phyloP scores from a whole-genome alignment of 1,284 basidiomycete genomes.

The Rhodotorula glutinis region DNA sequence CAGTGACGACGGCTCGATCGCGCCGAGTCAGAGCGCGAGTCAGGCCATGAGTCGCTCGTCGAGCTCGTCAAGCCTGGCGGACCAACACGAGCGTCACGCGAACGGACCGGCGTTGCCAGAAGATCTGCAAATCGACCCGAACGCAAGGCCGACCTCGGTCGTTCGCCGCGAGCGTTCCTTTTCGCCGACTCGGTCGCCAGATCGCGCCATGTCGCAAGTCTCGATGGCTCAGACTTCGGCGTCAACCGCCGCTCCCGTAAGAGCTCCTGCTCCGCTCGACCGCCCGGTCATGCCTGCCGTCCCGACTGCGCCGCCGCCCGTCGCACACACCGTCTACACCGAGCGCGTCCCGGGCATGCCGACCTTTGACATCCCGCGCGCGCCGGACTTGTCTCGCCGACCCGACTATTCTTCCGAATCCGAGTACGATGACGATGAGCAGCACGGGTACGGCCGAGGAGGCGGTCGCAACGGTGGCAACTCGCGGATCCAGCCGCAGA shows the following conservation, averaged over 20 bases:
- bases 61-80: conserved; percentile 31
- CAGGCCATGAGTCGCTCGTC: conserved; percentile 44
- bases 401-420: conserved; percentile 29
- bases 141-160: conserved; percentile 1
- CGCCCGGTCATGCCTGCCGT: conserved; percentile 29
- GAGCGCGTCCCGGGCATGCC: conserved; percentile 25
- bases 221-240: background rate
- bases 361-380: conserved; percentile 36
- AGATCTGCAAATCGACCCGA: conserved; percentile 14
- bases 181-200: background rate
- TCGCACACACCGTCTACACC: conserved; percentile 19
- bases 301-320: conserved; percentile 30
- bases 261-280: background rate
- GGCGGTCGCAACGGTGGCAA: background rate
- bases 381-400: conserved; percentile 27
- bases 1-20: conserved; percentile 45
- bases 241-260: background rate
- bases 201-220: background rate
- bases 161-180: background rate
- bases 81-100: conserved; percentile 9
- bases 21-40: conserved; percentile 49
- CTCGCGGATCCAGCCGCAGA: background rate
- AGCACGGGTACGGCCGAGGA: background rate
- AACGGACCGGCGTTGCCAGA: conserved; percentile 11
- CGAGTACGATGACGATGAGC: conserved; percentile 1